A percentile compares a stretch with the other conserved stretches of the same genome.
Evolutionary conservation across 331 rosid species (phyloP).

Genomic region (Telfairia occidentalis): DNA sequence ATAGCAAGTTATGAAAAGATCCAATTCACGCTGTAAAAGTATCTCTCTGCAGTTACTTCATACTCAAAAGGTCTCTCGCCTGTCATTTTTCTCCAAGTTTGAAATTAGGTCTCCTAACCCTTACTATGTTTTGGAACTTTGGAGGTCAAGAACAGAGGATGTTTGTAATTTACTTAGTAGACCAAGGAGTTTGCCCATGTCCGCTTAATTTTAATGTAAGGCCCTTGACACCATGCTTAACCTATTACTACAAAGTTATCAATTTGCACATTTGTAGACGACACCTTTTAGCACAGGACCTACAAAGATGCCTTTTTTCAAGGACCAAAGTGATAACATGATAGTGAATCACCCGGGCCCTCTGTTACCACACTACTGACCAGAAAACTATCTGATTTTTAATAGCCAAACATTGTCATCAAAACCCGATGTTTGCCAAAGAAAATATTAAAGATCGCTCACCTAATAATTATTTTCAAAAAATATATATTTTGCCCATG

Average conservation of each 20-base stretch:
- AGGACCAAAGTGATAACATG: background rate
- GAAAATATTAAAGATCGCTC: background rate
- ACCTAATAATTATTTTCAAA: background rate
- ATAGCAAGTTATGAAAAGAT: too few relatives aligned
- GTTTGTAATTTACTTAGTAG: background rate
- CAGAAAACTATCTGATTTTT: background rate
- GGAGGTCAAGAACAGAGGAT: background rate
- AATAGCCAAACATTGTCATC: background rate
- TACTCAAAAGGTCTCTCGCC: too few relatives aligned
- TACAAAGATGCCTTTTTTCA: background rate
- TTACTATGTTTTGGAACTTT: background rate
- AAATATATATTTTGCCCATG: background rate
- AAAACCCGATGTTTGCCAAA: background rate
- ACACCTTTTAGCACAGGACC: background rate
- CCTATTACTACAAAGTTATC: background rate
- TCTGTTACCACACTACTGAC: background rate
- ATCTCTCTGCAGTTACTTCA: too few relatives aligned
- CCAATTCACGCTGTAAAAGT: too few relatives aligned
- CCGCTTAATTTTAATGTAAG: background rate
- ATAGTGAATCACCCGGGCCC: background rate
- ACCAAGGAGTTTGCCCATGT: background rate
- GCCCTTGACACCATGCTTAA: background rate
- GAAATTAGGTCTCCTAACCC: background rate
- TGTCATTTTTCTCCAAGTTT: background rate
- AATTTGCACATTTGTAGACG: background rate